Evolutionary conservation across 2,329 filamentous ascomycete genomes (phyloP), one percentile per base, ranked within the genome.

Genomic region (Penicillium sp.): DNA sequence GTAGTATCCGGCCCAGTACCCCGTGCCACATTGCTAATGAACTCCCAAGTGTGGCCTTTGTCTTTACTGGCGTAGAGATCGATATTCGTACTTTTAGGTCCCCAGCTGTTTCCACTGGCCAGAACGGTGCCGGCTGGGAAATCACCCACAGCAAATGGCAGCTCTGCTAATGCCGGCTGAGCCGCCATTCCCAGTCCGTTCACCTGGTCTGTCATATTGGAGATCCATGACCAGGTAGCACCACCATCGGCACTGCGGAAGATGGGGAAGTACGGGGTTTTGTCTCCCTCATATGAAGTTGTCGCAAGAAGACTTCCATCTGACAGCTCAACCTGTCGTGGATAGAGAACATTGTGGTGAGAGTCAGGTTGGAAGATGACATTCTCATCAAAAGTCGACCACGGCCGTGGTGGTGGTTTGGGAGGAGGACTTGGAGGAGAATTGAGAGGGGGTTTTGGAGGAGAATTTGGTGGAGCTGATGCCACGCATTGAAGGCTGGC

Each of bases 61-160:
- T 90, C 86, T 12, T 70, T 77, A 53, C 82, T 86, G 15, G 85
- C 87, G 66, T 90, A 90, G 14, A 90, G 75, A 59, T 90, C 88
- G 54, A 90, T 88, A 2, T 87, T 89, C 22, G 52, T 45, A 17
- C 38, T 37, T 5, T 88, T 77, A 68, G 88, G 59, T 15, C 58
- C 58, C 78, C 39, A 71, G 67, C 62, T 82, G 61, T 82, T 86
- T 3, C 85, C 86, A 0, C 86, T 79, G 14, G 82, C 73, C 4
- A 90, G 78, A 25, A 91, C 77, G 0, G 87, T 89, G 8, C 87
- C 88, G 10, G 81, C 82, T 0, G 80, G 73, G 67, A 81, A 89
- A 1, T 79, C 77, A 31, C 82, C 88, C 47, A 89, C 78, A 14
- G 75, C 71, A 25, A 81, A 74, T 0, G 85, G 82, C 4, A 90